Percentiles rank a stretch among this genome's conserved stretches.
phyloP scores from a whole-genome alignment of 2,329 filamentous ascomycete species.

The Neonectria hederae region DNA sequence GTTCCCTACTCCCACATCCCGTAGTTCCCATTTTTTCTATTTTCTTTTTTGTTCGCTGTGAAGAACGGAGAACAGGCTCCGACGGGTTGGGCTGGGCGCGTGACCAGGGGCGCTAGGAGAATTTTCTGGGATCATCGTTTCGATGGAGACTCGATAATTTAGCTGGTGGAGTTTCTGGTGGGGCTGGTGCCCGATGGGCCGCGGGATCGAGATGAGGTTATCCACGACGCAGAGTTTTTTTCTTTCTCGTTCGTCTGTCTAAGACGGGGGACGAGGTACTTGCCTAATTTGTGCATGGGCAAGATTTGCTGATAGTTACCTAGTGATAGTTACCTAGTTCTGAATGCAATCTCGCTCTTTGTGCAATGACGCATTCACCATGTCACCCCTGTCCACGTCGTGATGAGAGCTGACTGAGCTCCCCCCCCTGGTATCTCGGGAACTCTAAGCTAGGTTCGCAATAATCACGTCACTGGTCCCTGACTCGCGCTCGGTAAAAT shows the following conservation, averaged over 20 bases:
- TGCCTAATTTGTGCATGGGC: neutral
- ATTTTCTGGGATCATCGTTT: neutral
- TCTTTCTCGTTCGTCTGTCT: neutral
- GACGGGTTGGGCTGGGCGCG: neutral
- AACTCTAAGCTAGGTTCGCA: neutral
- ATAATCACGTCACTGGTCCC: neutral
- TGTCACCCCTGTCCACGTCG: neutral
- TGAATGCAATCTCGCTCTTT: neutral
- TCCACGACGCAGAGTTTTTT: neutral
- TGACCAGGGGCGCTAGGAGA: slow-evolving; percentile 10
- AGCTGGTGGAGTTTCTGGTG: neutral
- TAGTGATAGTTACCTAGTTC: neutral
- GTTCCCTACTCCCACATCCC: neutral
- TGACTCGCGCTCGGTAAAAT: neutral
- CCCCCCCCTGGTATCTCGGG: neutral
- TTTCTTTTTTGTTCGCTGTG: too few species aligned
- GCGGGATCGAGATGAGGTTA: neutral
- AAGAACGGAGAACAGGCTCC: neutral
- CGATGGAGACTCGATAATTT: neutral
- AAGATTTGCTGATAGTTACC: neutral
- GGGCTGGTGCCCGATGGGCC: neutral
- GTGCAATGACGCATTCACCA: too few species aligned
- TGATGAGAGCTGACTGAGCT: too few species aligned
- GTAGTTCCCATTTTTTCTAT: too few species aligned
- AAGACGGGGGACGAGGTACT: neutral